phyloP scores from a whole-genome alignment of 179 eudicot genomes.

The Silene noctiflora region DNA sequence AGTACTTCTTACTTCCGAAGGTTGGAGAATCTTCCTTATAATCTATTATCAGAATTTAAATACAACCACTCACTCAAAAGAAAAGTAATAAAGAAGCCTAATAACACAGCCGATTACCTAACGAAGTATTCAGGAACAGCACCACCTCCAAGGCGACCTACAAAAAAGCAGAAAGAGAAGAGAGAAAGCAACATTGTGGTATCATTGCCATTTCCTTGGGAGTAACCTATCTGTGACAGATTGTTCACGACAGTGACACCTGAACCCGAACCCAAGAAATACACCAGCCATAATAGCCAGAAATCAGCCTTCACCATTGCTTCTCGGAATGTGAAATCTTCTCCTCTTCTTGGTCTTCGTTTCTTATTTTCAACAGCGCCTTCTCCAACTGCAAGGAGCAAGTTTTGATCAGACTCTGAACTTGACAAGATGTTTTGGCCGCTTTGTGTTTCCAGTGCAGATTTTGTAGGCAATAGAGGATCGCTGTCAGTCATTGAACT shows the following conservation, averaged over 20 bases:
- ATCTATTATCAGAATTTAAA: not conserved
- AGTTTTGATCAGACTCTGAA: constrained; percentile 15
- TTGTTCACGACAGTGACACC: constrained; percentile 80
- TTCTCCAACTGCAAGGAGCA: constrained; percentile 35
- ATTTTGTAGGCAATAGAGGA: constrained; percentile 20
- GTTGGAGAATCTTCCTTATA: not conserved
- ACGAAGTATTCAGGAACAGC: constrained; percentile 62
- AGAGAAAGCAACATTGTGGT: constrained; percentile 55
- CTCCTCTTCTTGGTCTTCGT: constrained; percentile 52
- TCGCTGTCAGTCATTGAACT: constrained; percentile 20
- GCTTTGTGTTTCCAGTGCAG: not conserved
- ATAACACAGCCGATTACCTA: constrained; percentile 30
- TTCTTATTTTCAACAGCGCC: constrained; percentile 31
- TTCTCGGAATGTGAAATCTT: constrained; percentile 62
- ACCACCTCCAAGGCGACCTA: constrained; percentile 77
- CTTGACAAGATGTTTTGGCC: constrained; percentile 7
- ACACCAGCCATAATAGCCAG: constrained; percentile 71
- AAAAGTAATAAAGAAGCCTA: not conserved
- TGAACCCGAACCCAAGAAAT: constrained; percentile 71
- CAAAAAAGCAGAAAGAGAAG: constrained; percentile 66
- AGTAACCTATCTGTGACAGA: constrained; percentile 64
- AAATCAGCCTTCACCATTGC: constrained; percentile 72
- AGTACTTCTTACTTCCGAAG: not conserved
- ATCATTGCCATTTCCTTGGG: constrained; percentile 42
- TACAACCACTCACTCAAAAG: not conserved